A percentile compares a stretch with the other conserved stretches of the same genome.
Conservation (phyloP, 345 rosid species). For the Moricandia moricandioides region DNA sequence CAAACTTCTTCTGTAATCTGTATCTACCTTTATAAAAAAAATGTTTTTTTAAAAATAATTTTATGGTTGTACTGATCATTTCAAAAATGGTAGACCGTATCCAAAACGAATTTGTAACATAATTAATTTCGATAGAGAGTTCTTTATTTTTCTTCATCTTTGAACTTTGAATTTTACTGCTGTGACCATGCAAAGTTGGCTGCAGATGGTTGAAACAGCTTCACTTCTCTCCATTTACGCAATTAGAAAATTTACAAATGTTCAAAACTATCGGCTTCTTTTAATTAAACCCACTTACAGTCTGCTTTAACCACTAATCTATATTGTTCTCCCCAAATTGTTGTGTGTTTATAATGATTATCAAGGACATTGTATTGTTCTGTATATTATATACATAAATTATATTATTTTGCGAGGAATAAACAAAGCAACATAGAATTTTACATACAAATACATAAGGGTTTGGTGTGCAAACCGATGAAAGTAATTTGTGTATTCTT, state of each 20-base stretch:
- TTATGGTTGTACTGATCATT: neutral
- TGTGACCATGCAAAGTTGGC: constrained; percentile 24
- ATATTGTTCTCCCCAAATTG: neutral
- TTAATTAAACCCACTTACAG: constrained; percentile 21
- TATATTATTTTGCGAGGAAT: neutral
- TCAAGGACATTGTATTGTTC: constrained; percentile 9
- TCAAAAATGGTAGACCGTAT: neutral
- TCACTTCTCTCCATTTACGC: constrained; percentile 17
- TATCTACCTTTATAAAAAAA: neutral
- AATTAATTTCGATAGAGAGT: neutral
- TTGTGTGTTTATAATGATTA: constrained; percentile 3
- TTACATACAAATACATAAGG: neutral
- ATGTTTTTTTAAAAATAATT: neutral
- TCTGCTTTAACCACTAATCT: constrained; percentile 17
- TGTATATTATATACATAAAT: neutral
- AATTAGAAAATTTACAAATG: neutral
- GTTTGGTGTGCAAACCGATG: too few species aligned
- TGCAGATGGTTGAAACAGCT: constrained; percentile 15
- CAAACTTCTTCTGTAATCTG: neutral
- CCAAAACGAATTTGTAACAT: neutral
- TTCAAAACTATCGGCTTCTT: constrained; percentile 23
- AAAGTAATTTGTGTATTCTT: too few species aligned
- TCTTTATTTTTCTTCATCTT: constrained; percentile 9
- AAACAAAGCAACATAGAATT: neutral
- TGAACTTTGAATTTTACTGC: constrained; percentile 17